These are phyloP conservation scores for Graphilbum ipis-grandicollis DNA, from an alignment of 2,329 filamentous ascomycete genomes.

Conservation along the genomic window DNA sequence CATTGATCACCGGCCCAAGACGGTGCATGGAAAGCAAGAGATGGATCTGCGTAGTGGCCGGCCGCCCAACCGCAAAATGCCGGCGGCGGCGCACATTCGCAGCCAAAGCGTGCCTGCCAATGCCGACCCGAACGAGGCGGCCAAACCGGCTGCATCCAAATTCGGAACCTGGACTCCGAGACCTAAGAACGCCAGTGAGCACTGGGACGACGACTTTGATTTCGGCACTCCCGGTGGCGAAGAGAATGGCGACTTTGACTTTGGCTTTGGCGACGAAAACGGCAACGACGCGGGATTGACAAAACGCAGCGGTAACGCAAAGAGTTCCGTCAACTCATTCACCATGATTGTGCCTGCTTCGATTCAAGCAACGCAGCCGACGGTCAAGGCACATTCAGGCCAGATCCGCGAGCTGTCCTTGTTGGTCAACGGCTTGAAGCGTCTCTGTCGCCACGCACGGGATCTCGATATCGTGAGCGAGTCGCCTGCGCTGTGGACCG, in stretches of 20 bases:
- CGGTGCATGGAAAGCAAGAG: constrained; percentile 61
- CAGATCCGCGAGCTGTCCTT: constrained; percentile 67
- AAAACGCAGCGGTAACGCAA: constrained; percentile 11
- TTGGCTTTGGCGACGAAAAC: constrained; percentile 1
- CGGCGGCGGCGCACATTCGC: constrained; percentile 53
- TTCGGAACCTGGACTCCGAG: constrained; percentile 71
- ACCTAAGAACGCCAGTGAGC: constrained; percentile 65
- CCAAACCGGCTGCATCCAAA: constrained; percentile 41
- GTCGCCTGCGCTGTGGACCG: constrained; percentile 50
- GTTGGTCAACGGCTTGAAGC: constrained; percentile 68
- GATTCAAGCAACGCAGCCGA: constrained; percentile 67
- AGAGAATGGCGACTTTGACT: constrained; percentile 6
- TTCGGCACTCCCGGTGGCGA: constrained; percentile 34
- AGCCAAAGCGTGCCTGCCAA: constrained; percentile 68
- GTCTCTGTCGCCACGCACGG: constrained; percentile 52
- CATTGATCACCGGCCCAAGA: constrained; percentile 46
- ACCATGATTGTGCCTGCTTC: constrained; percentile 59
- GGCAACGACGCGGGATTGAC: neutral
- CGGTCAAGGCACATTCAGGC: constrained; percentile 68
- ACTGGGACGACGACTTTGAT: constrained; percentile 84
- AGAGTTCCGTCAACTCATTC: constrained; percentile 19
- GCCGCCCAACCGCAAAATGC: constrained; percentile 45
- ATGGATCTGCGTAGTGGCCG: constrained; percentile 54
- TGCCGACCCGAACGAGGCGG: constrained; percentile 41
- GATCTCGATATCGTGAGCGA: constrained; percentile 49